These are phyloP conservation scores for Penicillium janthinellum DNA, from an alignment of 2,329 filamentous ascomycete species.

Conservation along the genomic window DNA sequence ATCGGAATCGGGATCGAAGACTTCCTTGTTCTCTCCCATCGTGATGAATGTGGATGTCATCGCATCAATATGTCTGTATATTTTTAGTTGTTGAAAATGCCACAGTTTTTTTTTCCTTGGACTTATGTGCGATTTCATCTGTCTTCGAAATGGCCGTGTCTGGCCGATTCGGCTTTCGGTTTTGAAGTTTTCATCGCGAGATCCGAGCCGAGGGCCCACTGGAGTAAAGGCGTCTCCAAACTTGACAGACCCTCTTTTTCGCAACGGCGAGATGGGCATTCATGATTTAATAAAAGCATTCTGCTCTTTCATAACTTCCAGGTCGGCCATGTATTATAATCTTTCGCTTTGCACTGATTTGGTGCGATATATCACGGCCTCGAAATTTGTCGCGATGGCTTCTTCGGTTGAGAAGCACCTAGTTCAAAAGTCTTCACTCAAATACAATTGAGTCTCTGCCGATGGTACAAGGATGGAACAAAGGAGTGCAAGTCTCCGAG, in stretches of 20 bases:
- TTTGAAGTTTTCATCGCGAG: not conserved
- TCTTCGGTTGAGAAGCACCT: not conserved
- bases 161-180: conserved; percentile 1
- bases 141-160: conserved; percentile 5
- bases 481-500: not conserved
- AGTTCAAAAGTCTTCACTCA: too few species aligned
- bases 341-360: not conserved
- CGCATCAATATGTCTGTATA: not conserved
- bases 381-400: not conserved
- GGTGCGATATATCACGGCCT: not conserved
- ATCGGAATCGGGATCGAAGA: not conserved
- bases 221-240: conserved; percentile 5
- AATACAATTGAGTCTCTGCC: not conserved
- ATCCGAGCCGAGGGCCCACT: conserved; percentile 4
- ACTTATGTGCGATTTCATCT: not conserved
- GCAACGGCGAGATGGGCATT: not conserved
- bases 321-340: too few species aligned
- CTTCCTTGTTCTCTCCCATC: not conserved
- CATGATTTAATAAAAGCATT: not conserved
- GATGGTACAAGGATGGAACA: too few species aligned
- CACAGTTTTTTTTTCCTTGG: not conserved
- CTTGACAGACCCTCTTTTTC: not conserved
- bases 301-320: not conserved
- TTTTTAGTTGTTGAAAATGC: not conserved
- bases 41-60: not conserved